Conservation (phyloP, 768 basidiomycete genomes). For the Phylloporus scabripes region DNA sequence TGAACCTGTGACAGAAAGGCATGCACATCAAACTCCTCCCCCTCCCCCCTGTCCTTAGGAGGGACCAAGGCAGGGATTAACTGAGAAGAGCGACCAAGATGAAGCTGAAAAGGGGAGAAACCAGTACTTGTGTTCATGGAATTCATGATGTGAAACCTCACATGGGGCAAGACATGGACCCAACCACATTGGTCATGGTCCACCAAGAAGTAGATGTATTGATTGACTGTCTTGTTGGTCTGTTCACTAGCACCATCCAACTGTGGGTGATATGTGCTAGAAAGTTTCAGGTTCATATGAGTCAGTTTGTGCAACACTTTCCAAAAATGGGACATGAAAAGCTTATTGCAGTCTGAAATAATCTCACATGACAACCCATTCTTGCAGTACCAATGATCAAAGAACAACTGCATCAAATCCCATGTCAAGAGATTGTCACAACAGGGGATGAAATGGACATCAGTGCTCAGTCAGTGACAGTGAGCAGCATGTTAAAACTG, state of each 20-base stretch:
- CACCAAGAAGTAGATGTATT: not conserved
- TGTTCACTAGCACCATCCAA: not conserved
- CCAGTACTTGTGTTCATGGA: not conserved
- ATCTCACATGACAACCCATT: not conserved
- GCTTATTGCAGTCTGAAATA: not conserved
- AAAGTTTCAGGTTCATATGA: not conserved
- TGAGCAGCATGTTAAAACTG: no score
- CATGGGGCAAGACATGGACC: not conserved
- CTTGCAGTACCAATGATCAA: not conserved
- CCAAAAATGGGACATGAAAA: not conserved
- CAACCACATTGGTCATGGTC: not conserved
- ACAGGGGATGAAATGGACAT: slow-evolving; percentile 3
- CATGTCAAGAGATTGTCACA: slow-evolving; percentile 2
- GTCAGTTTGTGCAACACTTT: not conserved
- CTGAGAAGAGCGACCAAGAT: not conserved
- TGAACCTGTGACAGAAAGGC: not conserved
- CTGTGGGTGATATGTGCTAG: not conserved
- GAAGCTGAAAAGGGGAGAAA: not conserved
- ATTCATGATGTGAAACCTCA: not conserved
- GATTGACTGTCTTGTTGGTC: not conserved
- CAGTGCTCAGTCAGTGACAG: not conserved
- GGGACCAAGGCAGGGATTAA: not conserved
- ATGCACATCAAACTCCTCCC: not conserved
- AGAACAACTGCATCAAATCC: not conserved
- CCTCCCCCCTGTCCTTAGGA: accelerated